phyloP scores from a whole-genome alignment of 169 alveolate species.

The Eimeria mitis region DNA sequence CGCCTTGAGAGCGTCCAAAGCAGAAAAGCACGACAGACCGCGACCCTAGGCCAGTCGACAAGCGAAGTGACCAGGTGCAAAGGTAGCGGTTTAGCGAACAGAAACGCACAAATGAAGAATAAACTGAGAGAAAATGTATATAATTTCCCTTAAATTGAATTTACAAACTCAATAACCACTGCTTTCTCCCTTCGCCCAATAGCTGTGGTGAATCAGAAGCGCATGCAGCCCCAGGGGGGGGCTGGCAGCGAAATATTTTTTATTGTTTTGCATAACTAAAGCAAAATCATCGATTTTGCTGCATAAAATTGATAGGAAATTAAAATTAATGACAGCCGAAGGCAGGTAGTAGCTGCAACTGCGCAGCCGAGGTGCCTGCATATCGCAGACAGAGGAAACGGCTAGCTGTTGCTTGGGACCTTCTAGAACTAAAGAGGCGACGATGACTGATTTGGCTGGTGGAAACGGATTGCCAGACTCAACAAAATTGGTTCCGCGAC shows the following conservation, averaged over 20 bases:
- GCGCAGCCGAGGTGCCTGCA: neutral
- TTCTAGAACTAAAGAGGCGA: neutral
- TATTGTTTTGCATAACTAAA: neutral
- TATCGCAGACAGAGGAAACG: neutral
- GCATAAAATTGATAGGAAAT: no score
- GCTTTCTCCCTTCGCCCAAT: neutral
- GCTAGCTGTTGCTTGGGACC: neutral
- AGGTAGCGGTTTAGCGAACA: neutral
- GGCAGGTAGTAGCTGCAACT: neutral
- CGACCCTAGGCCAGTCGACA: neutral
- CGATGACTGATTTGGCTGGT: neutral
- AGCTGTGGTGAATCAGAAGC: neutral
- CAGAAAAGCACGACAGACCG: neutral
- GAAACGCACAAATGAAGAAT: neutral
- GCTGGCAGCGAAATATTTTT: neutral
- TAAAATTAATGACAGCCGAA: neutral
- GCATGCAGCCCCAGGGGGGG: neutral
- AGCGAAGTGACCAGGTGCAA: neutral
- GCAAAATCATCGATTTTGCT: neutral
- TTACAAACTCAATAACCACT: neutral
- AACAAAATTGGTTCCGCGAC: neutral
- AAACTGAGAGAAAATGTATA: neutral
- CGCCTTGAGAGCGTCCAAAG: neutral
- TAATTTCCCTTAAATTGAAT: neutral
- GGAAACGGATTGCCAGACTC: neutral